Evolutionary conservation across 2,329 filamentous ascomycete species (phyloP).

Genomic region (Pseudocercospora musae): DNA sequence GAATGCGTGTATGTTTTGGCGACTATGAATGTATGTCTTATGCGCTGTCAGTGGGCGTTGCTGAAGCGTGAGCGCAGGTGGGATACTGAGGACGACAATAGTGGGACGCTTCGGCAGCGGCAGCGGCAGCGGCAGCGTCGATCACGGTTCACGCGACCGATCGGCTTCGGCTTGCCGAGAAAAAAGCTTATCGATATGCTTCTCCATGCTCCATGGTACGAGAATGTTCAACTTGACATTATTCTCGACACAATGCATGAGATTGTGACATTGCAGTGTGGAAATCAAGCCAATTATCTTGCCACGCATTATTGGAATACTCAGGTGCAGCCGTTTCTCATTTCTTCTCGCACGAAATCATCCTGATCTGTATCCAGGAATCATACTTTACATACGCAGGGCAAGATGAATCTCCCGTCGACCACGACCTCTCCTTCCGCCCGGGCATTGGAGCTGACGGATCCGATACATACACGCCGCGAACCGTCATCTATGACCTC

Average conservation of each 20-base stretch:
- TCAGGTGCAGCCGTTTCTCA: constrained; percentile 46
- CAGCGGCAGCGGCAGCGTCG: not conserved
- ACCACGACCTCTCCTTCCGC: constrained; percentile 87
- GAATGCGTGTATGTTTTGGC: not conserved
- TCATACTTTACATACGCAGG: constrained; percentile 91
- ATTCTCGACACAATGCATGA: constrained; percentile 71
- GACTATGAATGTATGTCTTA: not conserved
- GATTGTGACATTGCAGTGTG: constrained; percentile 89
- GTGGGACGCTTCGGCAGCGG: too few species aligned
- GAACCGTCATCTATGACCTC: constrained; percentile 89
- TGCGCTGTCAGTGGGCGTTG: not conserved
- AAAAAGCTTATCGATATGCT: not conserved
- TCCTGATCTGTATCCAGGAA: constrained; percentile 56
- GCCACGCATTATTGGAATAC: constrained; percentile 98
- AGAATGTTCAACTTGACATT: too few species aligned
- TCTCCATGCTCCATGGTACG: not conserved
- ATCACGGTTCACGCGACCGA: not conserved
- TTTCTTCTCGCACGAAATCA: not conserved
- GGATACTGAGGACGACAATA: not conserved
- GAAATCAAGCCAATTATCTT: constrained; percentile 87
- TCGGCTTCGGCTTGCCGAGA: not conserved
- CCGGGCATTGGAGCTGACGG: constrained; percentile 79
- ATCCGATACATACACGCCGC: constrained; percentile 84
- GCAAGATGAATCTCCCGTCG: constrained; percentile 63
- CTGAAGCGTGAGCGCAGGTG: not conserved